phyloP scores from a whole-genome alignment of 768 basidiomycete genomes.

The Termitomyces sp. region DNA sequence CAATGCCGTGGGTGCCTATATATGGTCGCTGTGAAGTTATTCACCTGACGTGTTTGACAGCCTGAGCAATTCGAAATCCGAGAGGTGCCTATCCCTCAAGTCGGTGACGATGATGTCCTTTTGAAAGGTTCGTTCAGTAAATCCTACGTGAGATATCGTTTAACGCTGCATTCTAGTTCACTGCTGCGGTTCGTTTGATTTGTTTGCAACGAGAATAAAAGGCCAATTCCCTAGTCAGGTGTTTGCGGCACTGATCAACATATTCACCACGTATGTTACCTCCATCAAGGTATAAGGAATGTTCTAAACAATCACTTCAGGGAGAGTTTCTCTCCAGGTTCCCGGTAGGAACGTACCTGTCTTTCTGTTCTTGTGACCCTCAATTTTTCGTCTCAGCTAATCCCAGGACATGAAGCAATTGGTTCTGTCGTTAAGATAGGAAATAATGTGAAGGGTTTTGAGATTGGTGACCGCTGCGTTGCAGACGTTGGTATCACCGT shows the following conservation, averaged over 20 bases:
- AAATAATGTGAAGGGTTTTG: conserved; percentile 74
- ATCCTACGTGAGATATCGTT: conserved; percentile 1
- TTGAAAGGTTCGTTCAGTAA: conserved; percentile 46
- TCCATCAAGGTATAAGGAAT: background rate
- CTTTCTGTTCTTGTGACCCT: background rate
- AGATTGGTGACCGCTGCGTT: conserved; percentile 75
- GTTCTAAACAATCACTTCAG: conserved; percentile 4
- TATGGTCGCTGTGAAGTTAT: conserved; percentile 8
- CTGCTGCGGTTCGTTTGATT: conserved; percentile 32
- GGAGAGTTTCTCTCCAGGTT: conserved; percentile 64
- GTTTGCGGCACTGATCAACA: conserved; percentile 62
- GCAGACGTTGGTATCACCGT: conserved; percentile 76
- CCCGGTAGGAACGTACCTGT: conserved; percentile 28
- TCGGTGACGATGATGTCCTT: conserved; percentile 66
- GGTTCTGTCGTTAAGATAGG: conserved; percentile 71
- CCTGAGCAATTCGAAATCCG: conserved; percentile 63
- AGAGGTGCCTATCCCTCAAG: conserved; percentile 60
- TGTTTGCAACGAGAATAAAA: background rate
- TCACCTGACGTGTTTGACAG: conserved; percentile 26
- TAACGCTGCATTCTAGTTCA: conserved; percentile 23
- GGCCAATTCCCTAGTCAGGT: conserved; percentile 22
- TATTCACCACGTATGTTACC: conserved; percentile 44
- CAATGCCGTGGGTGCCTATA: conserved; percentile 36
- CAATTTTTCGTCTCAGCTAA: conserved; percentile 35
- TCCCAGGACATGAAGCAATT: conserved; percentile 73